A percentile compares a stretch with the other conserved stretches of the same genome.
Evolutionary conservation across 768 basidiomycete species (phyloP).

Genomic region (Naematelia aurantialba): DNA sequence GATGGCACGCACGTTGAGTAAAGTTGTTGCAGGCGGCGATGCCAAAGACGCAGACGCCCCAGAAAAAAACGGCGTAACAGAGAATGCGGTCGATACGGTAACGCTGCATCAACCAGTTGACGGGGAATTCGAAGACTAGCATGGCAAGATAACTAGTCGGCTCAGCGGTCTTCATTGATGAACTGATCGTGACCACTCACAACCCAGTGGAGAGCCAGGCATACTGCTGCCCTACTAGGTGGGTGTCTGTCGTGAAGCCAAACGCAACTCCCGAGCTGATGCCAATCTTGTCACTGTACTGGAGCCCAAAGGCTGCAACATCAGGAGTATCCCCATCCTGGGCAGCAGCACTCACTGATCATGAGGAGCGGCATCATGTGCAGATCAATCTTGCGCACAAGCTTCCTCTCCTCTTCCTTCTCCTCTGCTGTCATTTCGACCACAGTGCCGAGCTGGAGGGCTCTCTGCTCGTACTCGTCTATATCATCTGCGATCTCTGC

Average conservation of each 20-base stretch:
- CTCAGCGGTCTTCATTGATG: not conserved
- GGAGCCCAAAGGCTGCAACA: not conserved
- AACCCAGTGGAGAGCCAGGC: not conserved
- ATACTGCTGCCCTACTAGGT: not conserved
- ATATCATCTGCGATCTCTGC: not conserved
- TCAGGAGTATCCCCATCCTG: not conserved
- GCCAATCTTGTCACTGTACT: not conserved
- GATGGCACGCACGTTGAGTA: not conserved
- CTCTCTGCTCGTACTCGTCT: not conserved
- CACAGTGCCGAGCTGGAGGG: not conserved
- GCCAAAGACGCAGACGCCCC: not conserved
- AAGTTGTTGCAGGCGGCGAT: not conserved
- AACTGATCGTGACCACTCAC: not conserved
- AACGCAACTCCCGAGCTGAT: not conserved
- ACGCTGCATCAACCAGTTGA: not conserved
- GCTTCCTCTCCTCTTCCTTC: constrained; percentile 6
- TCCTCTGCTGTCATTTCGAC: not conserved
- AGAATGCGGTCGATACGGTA: not conserved
- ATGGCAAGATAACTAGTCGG: not conserved
- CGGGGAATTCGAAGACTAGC: not conserved
- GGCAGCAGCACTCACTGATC: not conserved
- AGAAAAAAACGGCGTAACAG: not conserved
- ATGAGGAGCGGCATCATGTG: constrained; percentile 7
- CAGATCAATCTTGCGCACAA: constrained; percentile 5
- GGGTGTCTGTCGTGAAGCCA: not conserved